phyloP scores from a whole-genome alignment of 2,329 filamentous ascomycete species.

The Alternaria rosae region DNA sequence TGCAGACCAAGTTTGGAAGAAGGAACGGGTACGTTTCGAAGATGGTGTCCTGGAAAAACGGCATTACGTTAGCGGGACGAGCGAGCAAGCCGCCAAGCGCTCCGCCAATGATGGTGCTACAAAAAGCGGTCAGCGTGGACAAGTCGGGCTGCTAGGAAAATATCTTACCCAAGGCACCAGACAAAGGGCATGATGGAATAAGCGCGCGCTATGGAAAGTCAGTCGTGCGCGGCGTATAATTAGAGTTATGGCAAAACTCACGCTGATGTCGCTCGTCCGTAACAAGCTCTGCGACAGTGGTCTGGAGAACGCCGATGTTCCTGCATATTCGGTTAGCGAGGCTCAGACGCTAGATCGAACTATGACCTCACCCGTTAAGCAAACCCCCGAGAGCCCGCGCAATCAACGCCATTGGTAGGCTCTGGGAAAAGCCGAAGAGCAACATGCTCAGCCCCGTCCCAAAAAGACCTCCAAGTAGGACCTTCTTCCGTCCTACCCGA shows the following conservation, averaged over 20 bases:
- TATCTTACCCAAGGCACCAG: constrained; percentile 85
- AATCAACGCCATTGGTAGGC: constrained; percentile 80
- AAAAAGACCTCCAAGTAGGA: constrained; percentile 85
- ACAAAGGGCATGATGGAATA: constrained; percentile 98
- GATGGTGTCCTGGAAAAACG: constrained; percentile 78
- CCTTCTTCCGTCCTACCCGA: constrained; percentile 88
- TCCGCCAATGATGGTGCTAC: constrained; percentile 87
- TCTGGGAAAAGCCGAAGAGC: constrained; percentile 88
- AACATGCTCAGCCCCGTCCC: constrained; percentile 94
- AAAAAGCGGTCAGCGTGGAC: constrained; percentile 37
- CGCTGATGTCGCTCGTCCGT: constrained; percentile 93
- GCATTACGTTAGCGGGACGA: constrained; percentile 83
- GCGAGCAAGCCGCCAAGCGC: constrained; percentile 90
- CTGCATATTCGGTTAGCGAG: constrained; percentile 56
- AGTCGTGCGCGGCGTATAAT: constrained; percentile 24
- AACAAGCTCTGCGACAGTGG: constrained; percentile 91
- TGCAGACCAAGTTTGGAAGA: constrained; percentile 89
- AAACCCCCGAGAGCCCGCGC: constrained; percentile 89
- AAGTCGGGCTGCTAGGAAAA: constrained; percentile 16
- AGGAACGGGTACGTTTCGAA: constrained; percentile 91
- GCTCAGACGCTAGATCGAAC: constrained; percentile 31
- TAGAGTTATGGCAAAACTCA: constrained; percentile 55
- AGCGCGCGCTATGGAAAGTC: constrained; percentile 71
- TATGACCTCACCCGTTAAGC: constrained; percentile 78
- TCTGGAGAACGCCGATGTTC: constrained; percentile 94